Percentiles rank a stretch among this genome's conserved stretches.
Conservation (phyloP, 768 basidiomycete species). For the Amanita inopinata region DNA sequence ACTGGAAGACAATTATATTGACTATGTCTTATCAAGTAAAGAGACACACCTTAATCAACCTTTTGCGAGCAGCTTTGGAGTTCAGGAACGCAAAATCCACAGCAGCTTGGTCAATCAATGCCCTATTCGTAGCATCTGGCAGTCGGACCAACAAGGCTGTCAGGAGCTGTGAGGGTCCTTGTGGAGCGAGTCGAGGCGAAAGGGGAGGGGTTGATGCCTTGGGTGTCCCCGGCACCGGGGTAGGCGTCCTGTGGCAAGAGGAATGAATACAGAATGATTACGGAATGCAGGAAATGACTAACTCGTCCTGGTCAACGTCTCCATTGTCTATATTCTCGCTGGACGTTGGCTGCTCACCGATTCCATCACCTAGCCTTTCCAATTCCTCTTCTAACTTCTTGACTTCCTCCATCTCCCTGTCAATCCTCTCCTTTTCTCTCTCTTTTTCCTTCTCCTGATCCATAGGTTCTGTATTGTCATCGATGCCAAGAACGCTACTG, state of each 20-base stretch:
- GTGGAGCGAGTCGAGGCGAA: slow-evolving; percentile 67
- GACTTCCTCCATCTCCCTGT: slow-evolving; percentile 59
- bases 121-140: slow-evolving; percentile 88
- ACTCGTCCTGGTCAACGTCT: slow-evolving; percentile 28
- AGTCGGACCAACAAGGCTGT: slow-evolving; percentile 84
- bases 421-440: slow-evolving; percentile 38
- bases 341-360: slow-evolving; percentile 15
- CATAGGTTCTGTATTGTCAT: slow-evolving; percentile 26
- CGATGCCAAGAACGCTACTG: slow-evolving; percentile 73
- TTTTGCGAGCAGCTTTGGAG: slow-evolving; percentile 90
- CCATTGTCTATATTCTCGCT: slow-evolving; percentile 10
- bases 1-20: slow-evolving; percentile 33
- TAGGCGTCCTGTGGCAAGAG: slow-evolving; percentile 28
- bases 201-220: slow-evolving; percentile 48
- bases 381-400: slow-evolving; percentile 73
- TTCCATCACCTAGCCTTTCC: slow-evolving; percentile 42
- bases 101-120: slow-evolving; percentile 85
- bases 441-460: slow-evolving; percentile 40
- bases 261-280: slow-evolving; percentile 12
- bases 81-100: slow-evolving; percentile 96
- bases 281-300: slow-evolving; percentile 12
- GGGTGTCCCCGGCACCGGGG: slow-evolving; percentile 62
- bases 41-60: slow-evolving; percentile 65
- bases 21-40: not conserved
- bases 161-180: slow-evolving; percentile 89